Conservation (phyloP, 805 yeast species). For the Myxozyma monticola region DNA sequence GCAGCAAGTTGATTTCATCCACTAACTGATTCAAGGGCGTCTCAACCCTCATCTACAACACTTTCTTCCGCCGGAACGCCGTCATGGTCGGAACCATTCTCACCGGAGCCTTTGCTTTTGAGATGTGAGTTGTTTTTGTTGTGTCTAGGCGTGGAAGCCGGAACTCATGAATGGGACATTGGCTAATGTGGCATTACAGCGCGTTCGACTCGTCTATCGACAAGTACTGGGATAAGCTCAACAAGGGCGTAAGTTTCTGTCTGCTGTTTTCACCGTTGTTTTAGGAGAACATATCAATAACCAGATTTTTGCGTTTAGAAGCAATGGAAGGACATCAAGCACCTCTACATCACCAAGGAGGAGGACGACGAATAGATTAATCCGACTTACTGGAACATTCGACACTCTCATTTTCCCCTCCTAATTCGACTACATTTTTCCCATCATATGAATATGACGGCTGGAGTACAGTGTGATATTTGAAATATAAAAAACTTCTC, state of each 20-base stretch:
- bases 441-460: too few relatives aligned
- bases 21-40: constrained; percentile 23
- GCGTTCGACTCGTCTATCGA: constrained; percentile 41
- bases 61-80: constrained; percentile 77
- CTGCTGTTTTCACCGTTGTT: too few relatives aligned
- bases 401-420: too few relatives aligned
- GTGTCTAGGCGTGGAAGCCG: not conserved
- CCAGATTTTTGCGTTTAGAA: too few relatives aligned
- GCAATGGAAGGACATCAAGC: constrained; percentile 31
- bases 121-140: constrained; percentile 42
- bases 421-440: too few relatives aligned
- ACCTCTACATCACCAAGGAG: constrained; percentile 21
- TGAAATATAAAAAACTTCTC: too few relatives aligned
- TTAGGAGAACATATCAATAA: too few relatives aligned
- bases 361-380: constrained; percentile 16
- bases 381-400: too few relatives aligned
- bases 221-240: constrained; percentile 40
- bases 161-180: too few relatives aligned
- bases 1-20: too few relatives aligned
- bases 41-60: constrained; percentile 52
- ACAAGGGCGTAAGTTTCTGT: constrained; percentile 40
- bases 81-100: constrained; percentile 73
- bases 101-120: constrained; percentile 77
- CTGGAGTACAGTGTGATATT: too few relatives aligned
- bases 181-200: constrained; percentile 9